phyloP scores from a whole-genome alignment of 164 flowering plant genomes.

The Taxillus chinensis region DNA sequence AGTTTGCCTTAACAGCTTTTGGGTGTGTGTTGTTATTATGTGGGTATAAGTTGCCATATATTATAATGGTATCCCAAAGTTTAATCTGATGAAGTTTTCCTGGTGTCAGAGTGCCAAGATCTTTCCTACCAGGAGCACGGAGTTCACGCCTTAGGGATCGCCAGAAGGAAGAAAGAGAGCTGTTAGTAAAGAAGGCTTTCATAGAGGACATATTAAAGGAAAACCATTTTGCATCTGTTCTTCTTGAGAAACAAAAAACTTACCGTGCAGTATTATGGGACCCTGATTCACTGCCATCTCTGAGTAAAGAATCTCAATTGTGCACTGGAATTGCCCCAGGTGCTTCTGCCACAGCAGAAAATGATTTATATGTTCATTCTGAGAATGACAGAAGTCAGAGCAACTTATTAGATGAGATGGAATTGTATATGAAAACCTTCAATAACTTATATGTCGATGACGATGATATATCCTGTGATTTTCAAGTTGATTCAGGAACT shows the following conservation, averaged over 20 bases:
- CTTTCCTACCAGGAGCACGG: constrained; percentile 76
- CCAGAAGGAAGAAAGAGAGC: constrained; percentile 79
- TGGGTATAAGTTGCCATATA: no score
- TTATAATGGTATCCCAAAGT: constrained; percentile 8
- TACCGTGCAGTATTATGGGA: constrained; percentile 64
- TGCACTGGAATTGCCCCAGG: constrained; percentile 9
- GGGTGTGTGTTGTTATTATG: no score
- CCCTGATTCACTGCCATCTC: constrained; percentile 54
- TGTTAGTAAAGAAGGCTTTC: constrained; percentile 73
- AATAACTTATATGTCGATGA: constrained; percentile 41
- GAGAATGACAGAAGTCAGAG: constrained; percentile 8
- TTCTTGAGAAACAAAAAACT: constrained; percentile 39
- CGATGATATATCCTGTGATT: constrained; percentile 67
- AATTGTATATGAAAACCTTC: constrained; percentile 28
- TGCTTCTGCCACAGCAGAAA: constrained; percentile 14
- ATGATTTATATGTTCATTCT: constrained; percentile 5
- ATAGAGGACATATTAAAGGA: constrained; percentile 66
- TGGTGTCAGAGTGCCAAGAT: constrained; percentile 71
- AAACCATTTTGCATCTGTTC: constrained; percentile 33
- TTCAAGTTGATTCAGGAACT: constrained; percentile 85
- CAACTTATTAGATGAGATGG: constrained; percentile 29
- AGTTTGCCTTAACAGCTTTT: no score
- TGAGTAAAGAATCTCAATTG: constrained; percentile 24
- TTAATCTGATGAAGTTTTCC: constrained; percentile 23
- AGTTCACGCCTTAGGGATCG: constrained; percentile 90